phyloP scores from a whole-genome alignment of 2,329 filamentous ascomycete species.

The Sphaerostilbella broomeana region DNA sequence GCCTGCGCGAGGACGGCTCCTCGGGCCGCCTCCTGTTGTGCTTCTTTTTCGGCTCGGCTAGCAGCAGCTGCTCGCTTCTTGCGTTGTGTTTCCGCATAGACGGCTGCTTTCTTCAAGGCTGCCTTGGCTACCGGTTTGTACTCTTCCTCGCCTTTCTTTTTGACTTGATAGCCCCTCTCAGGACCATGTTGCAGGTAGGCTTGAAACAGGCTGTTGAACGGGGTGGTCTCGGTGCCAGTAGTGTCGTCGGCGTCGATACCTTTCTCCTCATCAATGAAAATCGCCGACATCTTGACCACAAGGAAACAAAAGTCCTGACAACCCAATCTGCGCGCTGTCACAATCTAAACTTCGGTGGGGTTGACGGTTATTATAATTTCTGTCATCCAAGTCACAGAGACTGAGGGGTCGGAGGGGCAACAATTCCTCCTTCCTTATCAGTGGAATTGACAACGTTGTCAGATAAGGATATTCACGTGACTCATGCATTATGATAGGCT shows the following conservation, averaged over 20 bases:
- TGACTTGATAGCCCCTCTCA: conserved; percentile 39
- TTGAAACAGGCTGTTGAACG: conserved; percentile 74
- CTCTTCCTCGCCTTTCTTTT: conserved; percentile 30
- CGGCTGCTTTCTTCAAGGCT: conserved; percentile 18
- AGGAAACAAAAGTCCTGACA: no score
- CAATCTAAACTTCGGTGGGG: no score
- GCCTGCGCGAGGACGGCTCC: conserved; percentile 56
- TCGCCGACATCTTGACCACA: conserved; percentile 26
- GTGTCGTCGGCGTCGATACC: conserved; percentile 65
- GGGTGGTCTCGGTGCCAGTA: conserved; percentile 62
- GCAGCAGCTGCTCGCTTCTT: conserved; percentile 18
- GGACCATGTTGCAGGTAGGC: conserved; percentile 54
- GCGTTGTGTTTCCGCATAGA: conserved; percentile 17
- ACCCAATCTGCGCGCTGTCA: no score
- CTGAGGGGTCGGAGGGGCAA: no score
- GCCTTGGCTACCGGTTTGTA: conserved; percentile 19
- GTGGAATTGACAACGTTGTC: no score
- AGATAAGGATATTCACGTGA: no score
- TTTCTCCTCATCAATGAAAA: conserved; percentile 62
- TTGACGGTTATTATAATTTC: no score
- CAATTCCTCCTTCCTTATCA: no score
- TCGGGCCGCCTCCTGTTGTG: conserved; percentile 18
- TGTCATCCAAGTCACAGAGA: no score
- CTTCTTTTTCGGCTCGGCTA: conserved; percentile 16
- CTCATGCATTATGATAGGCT: no score